Conservation (phyloP, 2,329 filamentous ascomycete genomes). For the Chaetomium olivaceum region DNA sequence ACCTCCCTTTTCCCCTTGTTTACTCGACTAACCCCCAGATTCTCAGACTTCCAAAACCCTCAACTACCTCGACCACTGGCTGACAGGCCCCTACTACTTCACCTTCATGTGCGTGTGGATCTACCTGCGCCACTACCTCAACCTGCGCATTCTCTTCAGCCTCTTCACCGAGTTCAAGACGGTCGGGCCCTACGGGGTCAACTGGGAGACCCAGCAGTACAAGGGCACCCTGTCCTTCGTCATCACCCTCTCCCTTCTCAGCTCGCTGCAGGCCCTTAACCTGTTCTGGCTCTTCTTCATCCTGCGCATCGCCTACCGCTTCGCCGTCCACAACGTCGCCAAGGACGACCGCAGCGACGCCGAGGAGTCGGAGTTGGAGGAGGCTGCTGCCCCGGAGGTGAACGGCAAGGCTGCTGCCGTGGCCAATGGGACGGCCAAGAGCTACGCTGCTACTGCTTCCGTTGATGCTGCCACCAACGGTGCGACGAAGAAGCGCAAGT, state of each 20-base stretch:
- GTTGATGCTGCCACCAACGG: conserved; percentile 4
- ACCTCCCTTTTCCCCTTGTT: neutral
- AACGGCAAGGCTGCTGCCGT: conserved; percentile 27
- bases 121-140: conserved; percentile 85
- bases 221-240: conserved; percentile 70
- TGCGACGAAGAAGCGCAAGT: conserved; percentile 19
- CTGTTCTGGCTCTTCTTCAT: conserved; percentile 82
- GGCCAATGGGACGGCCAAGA: conserved; percentile 34
- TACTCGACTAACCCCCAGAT: conserved; percentile 17
- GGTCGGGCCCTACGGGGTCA: conserved; percentile 71
- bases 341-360: conserved; percentile 72
- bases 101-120: conserved; percentile 82
- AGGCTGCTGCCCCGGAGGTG: conserved; percentile 19
- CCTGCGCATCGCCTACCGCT: conserved; percentile 70
- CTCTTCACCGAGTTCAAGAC: conserved; percentile 74
- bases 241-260: conserved; percentile 66
- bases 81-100: conserved; percentile 83
- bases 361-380: conserved; percentile 60
- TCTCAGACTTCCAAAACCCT: conserved; percentile 80
- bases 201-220: conserved; percentile 76
- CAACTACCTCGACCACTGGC: conserved; percentile 80
- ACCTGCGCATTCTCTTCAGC: conserved; percentile 73
- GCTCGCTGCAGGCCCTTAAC: conserved; percentile 71
- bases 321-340: conserved; percentile 60
- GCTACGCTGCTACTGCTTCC: neutral